Evolutionary conservation across 495 filamentous ascomycete genomes (phyloP).

Genomic region (Podospora pseudoanserina): DNA sequence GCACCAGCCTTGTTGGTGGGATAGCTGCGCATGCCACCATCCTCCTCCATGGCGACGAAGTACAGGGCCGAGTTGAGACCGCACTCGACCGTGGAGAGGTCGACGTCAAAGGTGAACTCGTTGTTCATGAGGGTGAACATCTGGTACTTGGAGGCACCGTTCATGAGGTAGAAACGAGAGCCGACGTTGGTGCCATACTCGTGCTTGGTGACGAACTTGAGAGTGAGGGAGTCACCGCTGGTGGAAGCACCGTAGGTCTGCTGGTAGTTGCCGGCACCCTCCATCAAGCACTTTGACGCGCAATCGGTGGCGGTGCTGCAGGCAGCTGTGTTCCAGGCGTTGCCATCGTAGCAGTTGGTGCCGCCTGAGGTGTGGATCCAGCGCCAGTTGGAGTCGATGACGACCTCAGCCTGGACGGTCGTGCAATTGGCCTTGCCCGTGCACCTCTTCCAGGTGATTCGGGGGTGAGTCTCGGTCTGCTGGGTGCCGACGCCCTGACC

Average conservation of each 20-base stretch:
- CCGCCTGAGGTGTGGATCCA: constrained; percentile 43
- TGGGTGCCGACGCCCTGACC: constrained; percentile 56
- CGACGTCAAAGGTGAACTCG: constrained; percentile 60
- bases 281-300: constrained; percentile 45
- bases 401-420: constrained; percentile 41
- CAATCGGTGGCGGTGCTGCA: constrained; percentile 45
- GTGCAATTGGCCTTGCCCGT: constrained; percentile 49
- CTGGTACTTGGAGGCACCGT: constrained; percentile 50
- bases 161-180: constrained; percentile 58
- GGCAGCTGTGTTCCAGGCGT: constrained; percentile 42
- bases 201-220: constrained; percentile 58
- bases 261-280: constrained; percentile 45
- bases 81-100: constrained; percentile 50
- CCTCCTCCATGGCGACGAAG: constrained; percentile 56
- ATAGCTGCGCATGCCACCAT: constrained; percentile 52
- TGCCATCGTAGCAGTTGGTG: constrained; percentile 52
- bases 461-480: constrained; percentile 55
- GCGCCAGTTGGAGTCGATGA: constrained; percentile 54
- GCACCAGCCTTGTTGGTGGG: constrained; percentile 55
- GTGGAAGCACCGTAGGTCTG: constrained; percentile 48
- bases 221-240: constrained; percentile 46
- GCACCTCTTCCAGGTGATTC: constrained; percentile 58
- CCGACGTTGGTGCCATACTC: constrained; percentile 52
- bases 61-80: constrained; percentile 58
- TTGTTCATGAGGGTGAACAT: constrained; percentile 56